These are phyloP conservation scores for Plectosphaerella cucumerina DNA, from an alignment of 2,329 filamentous ascomycete genomes.

Conservation along the genomic window DNA sequence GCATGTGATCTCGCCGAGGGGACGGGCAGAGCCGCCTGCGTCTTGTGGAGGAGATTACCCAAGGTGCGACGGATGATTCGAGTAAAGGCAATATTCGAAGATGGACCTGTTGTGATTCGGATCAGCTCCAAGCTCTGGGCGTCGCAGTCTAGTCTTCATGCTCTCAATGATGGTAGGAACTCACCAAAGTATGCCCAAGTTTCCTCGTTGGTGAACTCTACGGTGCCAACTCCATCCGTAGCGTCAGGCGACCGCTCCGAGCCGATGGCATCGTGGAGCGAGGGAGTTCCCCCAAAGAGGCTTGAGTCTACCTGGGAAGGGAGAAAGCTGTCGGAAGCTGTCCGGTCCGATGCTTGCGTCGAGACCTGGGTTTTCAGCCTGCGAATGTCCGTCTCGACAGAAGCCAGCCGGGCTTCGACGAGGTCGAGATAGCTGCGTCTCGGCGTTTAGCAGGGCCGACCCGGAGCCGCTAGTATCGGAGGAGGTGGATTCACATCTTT, in stretches of 20 bases:
- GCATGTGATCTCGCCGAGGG: background rate
- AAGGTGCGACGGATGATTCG: conserved; percentile 14
- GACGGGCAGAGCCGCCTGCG: background rate
- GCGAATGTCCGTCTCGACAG: conserved; percentile 13
- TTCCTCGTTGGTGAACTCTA: conserved; percentile 15
- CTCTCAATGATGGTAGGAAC: background rate
- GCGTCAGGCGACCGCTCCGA: conserved; percentile 9
- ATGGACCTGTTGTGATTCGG: conserved; percentile 7
- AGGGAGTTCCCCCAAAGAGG: background rate
- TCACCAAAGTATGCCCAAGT: conserved; percentile 16
- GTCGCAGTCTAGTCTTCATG: background rate
- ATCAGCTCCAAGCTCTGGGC: background rate
- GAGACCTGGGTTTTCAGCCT: conserved; percentile 9
- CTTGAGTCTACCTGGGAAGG: too few relatives aligned
- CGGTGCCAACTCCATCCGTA: conserved; percentile 18
- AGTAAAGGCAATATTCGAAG: conserved; percentile 18
- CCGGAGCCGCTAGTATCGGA: background rate
- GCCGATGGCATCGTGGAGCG: background rate
- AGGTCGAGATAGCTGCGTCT: conserved; percentile 11
- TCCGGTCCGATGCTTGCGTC: too few relatives aligned
- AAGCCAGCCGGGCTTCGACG: conserved; percentile 13
- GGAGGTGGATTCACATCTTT: conserved; percentile 4
- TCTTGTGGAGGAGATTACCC: conserved; percentile 3
- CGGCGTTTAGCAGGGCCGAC: background rate
- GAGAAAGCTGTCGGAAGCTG: background rate